A percentile compares a stretch with the other conserved stretches of the same genome.
phyloP scores from a whole-genome alignment of 106 monocot species.

The Phalaenopsis equestris region DNA sequence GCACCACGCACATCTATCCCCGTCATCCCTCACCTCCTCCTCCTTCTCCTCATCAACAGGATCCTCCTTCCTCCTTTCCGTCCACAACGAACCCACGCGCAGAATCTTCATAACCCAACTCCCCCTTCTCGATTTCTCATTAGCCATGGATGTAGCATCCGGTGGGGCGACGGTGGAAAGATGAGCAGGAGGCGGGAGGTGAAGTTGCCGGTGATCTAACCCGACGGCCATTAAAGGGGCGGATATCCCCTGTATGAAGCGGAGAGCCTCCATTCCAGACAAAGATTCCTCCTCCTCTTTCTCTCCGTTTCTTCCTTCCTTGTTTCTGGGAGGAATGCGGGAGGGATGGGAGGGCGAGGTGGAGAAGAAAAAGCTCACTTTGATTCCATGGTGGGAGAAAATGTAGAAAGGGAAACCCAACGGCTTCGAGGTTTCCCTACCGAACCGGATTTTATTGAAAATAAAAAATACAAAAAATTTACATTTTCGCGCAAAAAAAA shows the following conservation, averaged over 20 bases:
- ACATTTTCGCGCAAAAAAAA: too few species aligned
- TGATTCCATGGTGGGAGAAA: neutral
- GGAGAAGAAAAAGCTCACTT: neutral
- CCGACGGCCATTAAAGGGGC: neutral
- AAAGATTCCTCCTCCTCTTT: neutral
- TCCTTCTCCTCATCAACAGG: neutral
- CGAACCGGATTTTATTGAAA: too few species aligned
- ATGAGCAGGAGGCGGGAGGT: slow-evolving; percentile 1
- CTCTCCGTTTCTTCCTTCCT: neutral
- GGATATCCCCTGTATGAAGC: slow-evolving; percentile 19
- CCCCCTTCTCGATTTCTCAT: slow-evolving; percentile 10
- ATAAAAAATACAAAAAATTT: too few species aligned
- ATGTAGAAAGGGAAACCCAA: neutral
- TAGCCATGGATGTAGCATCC: neutral
- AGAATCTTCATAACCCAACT: slow-evolving; percentile 52
- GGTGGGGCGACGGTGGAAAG: neutral
- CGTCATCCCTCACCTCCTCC: neutral
- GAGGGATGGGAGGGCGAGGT: neutral
- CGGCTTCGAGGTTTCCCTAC: neutral
- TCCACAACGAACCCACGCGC: slow-evolving; percentile 21
- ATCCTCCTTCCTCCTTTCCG: slow-evolving; percentile 15
- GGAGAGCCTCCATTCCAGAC: slow-evolving; percentile 23
- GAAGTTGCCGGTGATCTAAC: neutral
- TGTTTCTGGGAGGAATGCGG: neutral
- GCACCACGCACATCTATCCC: neutral